These are phyloP conservation scores for Penicillium sp. DNA, from an alignment of 2,329 filamentous ascomycete genomes.

Conservation along the genomic window DNA sequence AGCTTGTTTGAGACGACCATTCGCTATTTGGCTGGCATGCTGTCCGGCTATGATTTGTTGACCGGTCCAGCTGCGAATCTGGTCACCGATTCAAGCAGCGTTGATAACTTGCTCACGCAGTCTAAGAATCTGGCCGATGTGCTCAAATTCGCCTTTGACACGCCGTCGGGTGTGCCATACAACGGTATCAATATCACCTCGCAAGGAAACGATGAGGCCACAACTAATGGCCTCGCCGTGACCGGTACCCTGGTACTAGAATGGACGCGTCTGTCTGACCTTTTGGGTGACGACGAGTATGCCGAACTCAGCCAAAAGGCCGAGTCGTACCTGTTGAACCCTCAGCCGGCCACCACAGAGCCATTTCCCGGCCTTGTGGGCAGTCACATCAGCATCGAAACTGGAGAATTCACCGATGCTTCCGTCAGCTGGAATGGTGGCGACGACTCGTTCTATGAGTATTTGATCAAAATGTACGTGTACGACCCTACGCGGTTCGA, in stretches of 20 bases:
- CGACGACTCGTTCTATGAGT: slow-evolving; percentile 82
- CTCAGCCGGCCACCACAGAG: slow-evolving; percentile 62
- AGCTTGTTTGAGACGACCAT: slow-evolving; percentile 91
- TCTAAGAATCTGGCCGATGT: slow-evolving; percentile 69
- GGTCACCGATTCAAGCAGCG: slow-evolving; percentile 48
- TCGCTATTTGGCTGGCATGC: slow-evolving; percentile 76
- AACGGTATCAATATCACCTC: slow-evolving; percentile 66
- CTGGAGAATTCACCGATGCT: slow-evolving; percentile 67
- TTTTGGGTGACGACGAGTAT: slow-evolving; percentile 69
- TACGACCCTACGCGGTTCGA: slow-evolving; percentile 69
- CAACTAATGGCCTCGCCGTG: slow-evolving; percentile 71
- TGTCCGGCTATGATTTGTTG: slow-evolving; percentile 71
- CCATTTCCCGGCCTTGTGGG: slow-evolving; percentile 79
- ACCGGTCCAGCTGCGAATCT: slow-evolving; percentile 63
- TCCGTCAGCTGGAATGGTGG: slow-evolving; percentile 75
- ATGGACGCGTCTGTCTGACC: slow-evolving; percentile 77
- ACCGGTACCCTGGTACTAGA: slow-evolving; percentile 78
- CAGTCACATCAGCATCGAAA: slow-evolving; percentile 62
- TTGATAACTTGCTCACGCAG: slow-evolving; percentile 66
- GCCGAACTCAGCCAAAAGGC: slow-evolving; percentile 65
- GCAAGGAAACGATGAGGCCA: slow-evolving; percentile 50
- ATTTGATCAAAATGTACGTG: slow-evolving; percentile 87
- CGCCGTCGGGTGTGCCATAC: slow-evolving; percentile 71
- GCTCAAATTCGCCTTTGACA: slow-evolving; percentile 76
- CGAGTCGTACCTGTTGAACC: slow-evolving; percentile 69